These are phyloP conservation scores for Trichoderma sp. DNA, from an alignment of 2,329 filamentous ascomycete species.

Conservation along the genomic window DNA sequence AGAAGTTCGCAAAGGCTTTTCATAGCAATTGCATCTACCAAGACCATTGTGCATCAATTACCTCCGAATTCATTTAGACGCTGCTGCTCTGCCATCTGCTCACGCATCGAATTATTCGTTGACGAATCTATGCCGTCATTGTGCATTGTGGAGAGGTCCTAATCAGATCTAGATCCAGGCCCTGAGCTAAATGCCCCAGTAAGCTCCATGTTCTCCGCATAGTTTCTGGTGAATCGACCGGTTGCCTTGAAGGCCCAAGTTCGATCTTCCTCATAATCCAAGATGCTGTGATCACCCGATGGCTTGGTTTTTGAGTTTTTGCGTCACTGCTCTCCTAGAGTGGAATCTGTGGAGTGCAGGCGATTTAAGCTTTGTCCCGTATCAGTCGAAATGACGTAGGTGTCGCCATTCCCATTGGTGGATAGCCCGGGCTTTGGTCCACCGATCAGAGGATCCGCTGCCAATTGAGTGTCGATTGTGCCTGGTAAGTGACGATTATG, in stretches of 20 bases:
- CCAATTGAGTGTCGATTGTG: conserved; percentile 10
- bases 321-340: not conserved
- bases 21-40: not conserved
- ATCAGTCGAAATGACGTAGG: not conserved
- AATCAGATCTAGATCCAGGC: not conserved
- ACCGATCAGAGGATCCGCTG: not conserved
- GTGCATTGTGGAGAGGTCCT: not conserved
- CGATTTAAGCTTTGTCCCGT: conserved; percentile 9
- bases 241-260: not conserved
- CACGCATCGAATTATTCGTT: not conserved
- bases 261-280: not conserved
- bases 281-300: not conserved
- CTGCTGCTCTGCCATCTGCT: not conserved
- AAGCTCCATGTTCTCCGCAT: not conserved
- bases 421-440: not conserved
- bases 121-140: conserved; percentile 14
- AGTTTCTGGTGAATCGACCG: not conserved
- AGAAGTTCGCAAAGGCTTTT: not conserved
- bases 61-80: not conserved
- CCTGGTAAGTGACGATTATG: conserved; percentile 2
- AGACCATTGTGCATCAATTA: not conserved
- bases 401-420: not conserved
- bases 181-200: not conserved
- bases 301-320: not conserved
- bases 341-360: not conserved